Evolutionary conservation across 1,284 basidiomycete species (phyloP).

Genomic region (Ganoderma boninense): DNA sequence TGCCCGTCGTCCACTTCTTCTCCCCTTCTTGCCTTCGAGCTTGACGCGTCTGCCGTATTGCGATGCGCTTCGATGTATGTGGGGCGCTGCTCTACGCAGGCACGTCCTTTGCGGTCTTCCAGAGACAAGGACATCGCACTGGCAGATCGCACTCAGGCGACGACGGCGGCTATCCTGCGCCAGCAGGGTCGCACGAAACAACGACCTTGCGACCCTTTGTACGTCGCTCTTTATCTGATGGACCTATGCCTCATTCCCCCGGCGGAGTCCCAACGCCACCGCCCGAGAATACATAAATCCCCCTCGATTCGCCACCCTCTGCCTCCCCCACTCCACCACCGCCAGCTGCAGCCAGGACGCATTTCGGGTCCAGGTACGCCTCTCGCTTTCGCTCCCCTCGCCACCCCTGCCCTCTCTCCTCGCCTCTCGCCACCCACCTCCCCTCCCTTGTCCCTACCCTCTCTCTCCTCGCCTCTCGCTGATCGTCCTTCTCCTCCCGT

Average conservation of each 20-base stretch:
- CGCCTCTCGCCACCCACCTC: no score
- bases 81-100: not conserved
- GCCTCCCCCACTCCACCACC: constrained; percentile 16
- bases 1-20: not conserved
- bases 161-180: not conserved
- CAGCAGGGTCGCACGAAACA: not conserved
- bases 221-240: constrained; percentile 28
- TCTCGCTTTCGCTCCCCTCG: not conserved
- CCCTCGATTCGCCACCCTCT: not conserved
- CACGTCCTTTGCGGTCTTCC: not conserved
- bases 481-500: not conserved
- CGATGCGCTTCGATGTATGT: not conserved
- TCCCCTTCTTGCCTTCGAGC: not conserved
- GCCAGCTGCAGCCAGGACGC: not conserved
- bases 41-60: not conserved
- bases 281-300: constrained; percentile 12
- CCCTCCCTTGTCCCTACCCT: not conserved
- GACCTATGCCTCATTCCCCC: constrained; percentile 7
- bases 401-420: not conserved
- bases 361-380: constrained; percentile 17
- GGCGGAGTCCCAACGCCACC: constrained; percentile 25
- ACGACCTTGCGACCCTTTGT: not conserved
- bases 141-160: not conserved
- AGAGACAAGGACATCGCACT: not conserved
- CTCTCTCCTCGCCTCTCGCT: constrained; percentile 2